Evolutionary conservation across 306 rosid genomes (phyloP), one percentile per base, ranked within the genome.

Genomic region (Lablab purpureus): DNA sequence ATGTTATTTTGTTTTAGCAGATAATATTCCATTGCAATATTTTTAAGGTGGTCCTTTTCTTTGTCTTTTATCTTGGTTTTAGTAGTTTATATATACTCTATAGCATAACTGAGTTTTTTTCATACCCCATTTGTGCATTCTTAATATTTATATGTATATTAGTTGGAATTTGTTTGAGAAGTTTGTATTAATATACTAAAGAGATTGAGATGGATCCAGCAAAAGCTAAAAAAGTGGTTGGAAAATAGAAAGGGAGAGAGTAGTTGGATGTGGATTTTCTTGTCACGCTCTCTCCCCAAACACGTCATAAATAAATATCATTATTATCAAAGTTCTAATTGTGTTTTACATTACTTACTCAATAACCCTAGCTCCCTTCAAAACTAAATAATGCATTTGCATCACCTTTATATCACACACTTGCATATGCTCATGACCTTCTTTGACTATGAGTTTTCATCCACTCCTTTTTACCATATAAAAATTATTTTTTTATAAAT

Each of bases 161-260:
- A 51, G 84, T 45, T 83, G 84, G 74, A 70, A 76, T 74, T 50
- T 71, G 50, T 78, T 62, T 46, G 55, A 37, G 81, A 32, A 75
- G 28, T 46, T 51, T 50, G 46, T 46, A 45, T 36, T 21, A 46
- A 81, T 77, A 41, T 7, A 10, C 45, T n/a, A 79, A 70, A 50
- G 32, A 62, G 72, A 70, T 46, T 15, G 22, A 59, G 77, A 11
- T 43, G 15, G 17, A 85, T 73, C 30, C 22, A 84, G 40, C 36
- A 49, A 46, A 66, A 47, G 65, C 71, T 51, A 36, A 76, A 82
- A 83, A 82, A 85, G 89, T 87, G 83, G 83, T 88, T 90, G 90
- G 79, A 82, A 80, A 71, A 76, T 72, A 46, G 70, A 75, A 52
- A 28, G 41, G 60, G 19, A 67, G 63, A 71, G 47, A 49, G 83